Conservation (phyloP, 108 stramenopile species). For the Pseudonitzschia delicatissima region DNA sequence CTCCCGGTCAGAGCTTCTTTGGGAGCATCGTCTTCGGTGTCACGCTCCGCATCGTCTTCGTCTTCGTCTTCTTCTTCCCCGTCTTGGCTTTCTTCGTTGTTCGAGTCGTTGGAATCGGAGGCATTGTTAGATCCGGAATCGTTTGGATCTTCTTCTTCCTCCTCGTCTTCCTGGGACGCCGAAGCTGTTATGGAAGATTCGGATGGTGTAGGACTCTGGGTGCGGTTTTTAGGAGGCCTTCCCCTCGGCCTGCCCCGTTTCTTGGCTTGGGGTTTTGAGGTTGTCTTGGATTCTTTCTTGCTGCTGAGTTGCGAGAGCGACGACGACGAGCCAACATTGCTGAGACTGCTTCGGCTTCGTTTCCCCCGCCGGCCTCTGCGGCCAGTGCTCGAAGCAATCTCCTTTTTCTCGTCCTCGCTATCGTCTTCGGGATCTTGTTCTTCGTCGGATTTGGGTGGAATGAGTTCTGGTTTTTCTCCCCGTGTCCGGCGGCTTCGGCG, state of each 20-base stretch:
- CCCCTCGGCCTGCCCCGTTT: neutral
- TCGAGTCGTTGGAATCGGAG: neutral
- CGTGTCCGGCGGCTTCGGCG: constrained; percentile 29
- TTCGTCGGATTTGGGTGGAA: constrained; percentile 29
- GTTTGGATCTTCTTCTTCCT: constrained; percentile 13
- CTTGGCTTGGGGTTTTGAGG: neutral
- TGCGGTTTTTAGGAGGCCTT: neutral
- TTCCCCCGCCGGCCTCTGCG: neutral
- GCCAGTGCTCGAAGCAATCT: neutral
- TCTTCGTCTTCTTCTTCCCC: neutral
- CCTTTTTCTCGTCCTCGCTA: neutral
- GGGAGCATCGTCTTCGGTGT: neutral
- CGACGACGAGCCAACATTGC: neutral
- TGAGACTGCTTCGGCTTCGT: neutral
- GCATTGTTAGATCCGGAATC: neutral
- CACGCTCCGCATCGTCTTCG: neutral
- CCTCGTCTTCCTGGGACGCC: neutral
- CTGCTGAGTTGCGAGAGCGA: neutral
- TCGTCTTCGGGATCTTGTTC: constrained; percentile 7
- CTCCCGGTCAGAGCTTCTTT: constrained; percentile 1
- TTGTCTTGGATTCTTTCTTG: neutral
- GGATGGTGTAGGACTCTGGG: neutral
- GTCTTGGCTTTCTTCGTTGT: too few relatives aligned
- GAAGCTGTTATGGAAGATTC: neutral
- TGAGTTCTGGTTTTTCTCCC: constrained; percentile 23